Conservation (phyloP, 164 flowering plant species). For the Umbilicus rupestris region DNA sequence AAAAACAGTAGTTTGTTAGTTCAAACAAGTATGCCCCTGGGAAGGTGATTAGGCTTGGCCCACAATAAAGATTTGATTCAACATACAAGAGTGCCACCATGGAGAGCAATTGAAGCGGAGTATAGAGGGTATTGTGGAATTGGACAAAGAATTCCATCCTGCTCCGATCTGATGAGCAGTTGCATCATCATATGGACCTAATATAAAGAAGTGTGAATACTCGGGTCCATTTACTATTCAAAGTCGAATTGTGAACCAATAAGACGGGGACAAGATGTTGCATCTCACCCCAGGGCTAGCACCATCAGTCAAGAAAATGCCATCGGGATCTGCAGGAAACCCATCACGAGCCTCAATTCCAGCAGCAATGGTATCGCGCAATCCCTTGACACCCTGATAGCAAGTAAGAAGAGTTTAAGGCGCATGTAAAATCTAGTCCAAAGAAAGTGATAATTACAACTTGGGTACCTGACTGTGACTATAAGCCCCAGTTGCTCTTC, state of each 20-base stretch:
- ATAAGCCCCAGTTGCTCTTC: slow-evolving; percentile 96
- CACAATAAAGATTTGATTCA: not conserved
- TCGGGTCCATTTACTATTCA: not conserved
- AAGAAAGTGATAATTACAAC: not conserved
- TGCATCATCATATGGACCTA: slow-evolving; percentile 99
- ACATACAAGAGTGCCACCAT: slow-evolving; percentile 94
- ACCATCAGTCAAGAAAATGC: slow-evolving; percentile 95
- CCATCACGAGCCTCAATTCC: slow-evolving; percentile 97
- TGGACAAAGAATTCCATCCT: slow-evolving; percentile 95
- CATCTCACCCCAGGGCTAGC: slow-evolving; percentile 88
- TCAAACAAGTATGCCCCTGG: not conserved
- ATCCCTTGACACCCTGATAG: slow-evolving; percentile 77
- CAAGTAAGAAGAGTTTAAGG: not conserved
- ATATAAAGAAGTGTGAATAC: slow-evolving; percentile 6
- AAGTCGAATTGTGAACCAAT: not conserved
- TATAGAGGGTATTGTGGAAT: slow-evolving; percentile 97
- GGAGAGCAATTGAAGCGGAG: slow-evolving; percentile 96
- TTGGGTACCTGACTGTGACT: slow-evolving; percentile 90
- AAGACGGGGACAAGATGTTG: not conserved
- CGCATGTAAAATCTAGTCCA: not conserved
- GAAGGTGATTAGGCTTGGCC: not conserved
- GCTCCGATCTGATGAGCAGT: slow-evolving; percentile 69
- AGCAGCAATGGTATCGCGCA: slow-evolving; percentile 88
- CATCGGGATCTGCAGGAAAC: slow-evolving; percentile 82
- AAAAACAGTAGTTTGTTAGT: not conserved